Evolutionary conservation across 2,329 filamentous ascomycete genomes (phyloP), one percentile per base, ranked within the genome.

Genomic region (Cladobotryum mycophilum): DNA sequence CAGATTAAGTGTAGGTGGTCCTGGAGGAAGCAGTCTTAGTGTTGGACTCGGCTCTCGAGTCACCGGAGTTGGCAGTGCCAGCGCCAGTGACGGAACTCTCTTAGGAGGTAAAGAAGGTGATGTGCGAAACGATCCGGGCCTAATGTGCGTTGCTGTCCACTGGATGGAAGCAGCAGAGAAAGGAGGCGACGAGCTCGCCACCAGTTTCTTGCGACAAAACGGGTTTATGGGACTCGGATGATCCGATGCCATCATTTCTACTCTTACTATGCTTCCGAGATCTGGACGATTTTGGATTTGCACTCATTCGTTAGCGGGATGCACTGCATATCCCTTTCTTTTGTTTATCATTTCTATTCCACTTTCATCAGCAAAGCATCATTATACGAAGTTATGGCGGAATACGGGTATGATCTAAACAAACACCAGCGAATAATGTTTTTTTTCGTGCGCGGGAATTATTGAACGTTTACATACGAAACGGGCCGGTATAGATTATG

Each of bases 131-230:
- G 89, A 96, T 65, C 88, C 89, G 2, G 86, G 86, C 48, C 83
- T 90, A 40, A 93, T 97, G 88, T 96, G 91, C 61, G 82, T 96
- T 51, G 92, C 92, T 9, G 84, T 95, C 69, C 92, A 97, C 73
- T 97, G 92, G 91, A 96, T 97, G 90, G 89, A 92, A 71, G 76
- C 88, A 57, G 90, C 88, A 36, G 87, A 89, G 60, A 79, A 80
- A 49, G 90, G 90, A n/a, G 90, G 90, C 1, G 92, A 97, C 65
- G 81, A 86, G 62, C 74, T 95, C 58, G 92, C 92, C 17, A 85
- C 82, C 64, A 86, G 85, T 65, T 91, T 92, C 69, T 72, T 96
- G 67, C 79, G 85, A 56, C 88, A 95, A 70, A 74, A 76, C 56
- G 75, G 76, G 60, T 67, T 68, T 45, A 66, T 64, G 66, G 64